Conservation (phyloP, 169 alveolate genomes). For the Plasmodium gaboni region DNA sequence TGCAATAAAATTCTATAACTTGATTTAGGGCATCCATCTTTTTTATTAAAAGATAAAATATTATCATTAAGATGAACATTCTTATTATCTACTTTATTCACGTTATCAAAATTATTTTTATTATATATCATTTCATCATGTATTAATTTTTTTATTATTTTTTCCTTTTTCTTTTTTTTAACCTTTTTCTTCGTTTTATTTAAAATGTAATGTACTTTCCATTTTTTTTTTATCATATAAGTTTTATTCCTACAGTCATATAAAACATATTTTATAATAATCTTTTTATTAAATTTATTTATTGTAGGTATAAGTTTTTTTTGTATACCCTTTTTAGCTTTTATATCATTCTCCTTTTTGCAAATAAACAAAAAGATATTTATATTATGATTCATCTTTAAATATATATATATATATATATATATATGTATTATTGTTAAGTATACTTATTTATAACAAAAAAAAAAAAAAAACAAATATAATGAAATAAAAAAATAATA, state of each 20-base stretch:
- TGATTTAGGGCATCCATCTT: neutral
- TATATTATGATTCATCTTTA: slow-evolving; percentile 54
- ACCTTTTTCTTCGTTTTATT: slow-evolving; percentile 33
- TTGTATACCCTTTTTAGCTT: slow-evolving; percentile 22
- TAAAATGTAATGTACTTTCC: slow-evolving; percentile 37
- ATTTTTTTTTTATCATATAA: slow-evolving; percentile 40
- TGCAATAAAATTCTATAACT: slow-evolving; percentile 22
- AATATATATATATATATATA: neutral
- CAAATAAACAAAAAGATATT: slow-evolving; percentile 37
- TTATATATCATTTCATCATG: neutral
- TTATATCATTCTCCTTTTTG: slow-evolving; percentile 19
- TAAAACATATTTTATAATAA: slow-evolving; percentile 24
- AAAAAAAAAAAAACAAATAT: neutral
- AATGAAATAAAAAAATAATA: neutral
- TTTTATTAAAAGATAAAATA: neutral
- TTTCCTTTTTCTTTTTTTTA: neutral
- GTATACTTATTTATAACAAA: neutral
- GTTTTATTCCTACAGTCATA: slow-evolving; percentile 26
- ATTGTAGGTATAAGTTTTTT: slow-evolving; percentile 32
- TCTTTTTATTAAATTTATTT: slow-evolving; percentile 30
- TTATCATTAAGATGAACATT: slow-evolving; percentile 5
- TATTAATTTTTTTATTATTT: slow-evolving; percentile 1
- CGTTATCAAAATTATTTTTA: neutral
- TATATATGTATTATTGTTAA: neutral
- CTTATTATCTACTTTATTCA: neutral